Base-by-base conservation (phyloP, 768 basidiomycete genomes). In the Mycena polygramma region DNA sequence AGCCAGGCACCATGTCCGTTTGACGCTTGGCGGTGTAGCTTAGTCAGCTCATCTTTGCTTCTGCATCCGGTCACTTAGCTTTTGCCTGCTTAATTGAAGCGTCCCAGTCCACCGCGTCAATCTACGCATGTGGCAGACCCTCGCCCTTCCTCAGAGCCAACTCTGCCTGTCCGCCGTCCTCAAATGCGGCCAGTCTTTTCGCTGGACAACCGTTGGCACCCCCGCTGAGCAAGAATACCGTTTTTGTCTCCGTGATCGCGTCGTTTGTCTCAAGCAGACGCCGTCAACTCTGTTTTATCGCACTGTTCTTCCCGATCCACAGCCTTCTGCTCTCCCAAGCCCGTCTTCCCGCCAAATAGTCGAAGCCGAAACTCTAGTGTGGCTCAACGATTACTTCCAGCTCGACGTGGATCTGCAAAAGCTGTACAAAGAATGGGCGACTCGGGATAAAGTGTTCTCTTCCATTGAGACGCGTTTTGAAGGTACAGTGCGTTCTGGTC, bases 321-420 rank as follows among this genome's bases (percentile, higher is more conserved):
- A 82, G 52, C 78, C 83, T 35, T 74, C 78, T 7, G 78, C 83
- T 11, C 68, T 76, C 24, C 80, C 30, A 30, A 30, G 30, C 30
- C 30, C 84, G 9, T 72, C 84, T 9, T 72, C 75, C 11, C 73
- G 80, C 8, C 73, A 80, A 54, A 60, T 79, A 26, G 82, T 83
- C 62, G 86, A 94, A 53, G 86, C 86, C 7, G 91, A 94, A 75
- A 95, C 94, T 0, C 77, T 94, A 48, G 76, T 80, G 6, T 95
- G 94, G 92, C 79, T 99, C 37, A 84, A 84, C 36, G 91, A 94
- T 78, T 98, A 99, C 80, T 97, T 99, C 77, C 94, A 97, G 73
- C 87, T 99, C 8, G 87, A 93, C 54, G 82, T 93, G 11, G 91
- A 94, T 77, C 86, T 98, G 11, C 79, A 83, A 22, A 76, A 79